A percentile compares a stretch with the other conserved stretches of the same genome.
These are phyloP conservation scores for Trichocladium antarcticum DNA, from an alignment of 495 filamentous ascomycete genomes.

Conservation along the genomic window DNA sequence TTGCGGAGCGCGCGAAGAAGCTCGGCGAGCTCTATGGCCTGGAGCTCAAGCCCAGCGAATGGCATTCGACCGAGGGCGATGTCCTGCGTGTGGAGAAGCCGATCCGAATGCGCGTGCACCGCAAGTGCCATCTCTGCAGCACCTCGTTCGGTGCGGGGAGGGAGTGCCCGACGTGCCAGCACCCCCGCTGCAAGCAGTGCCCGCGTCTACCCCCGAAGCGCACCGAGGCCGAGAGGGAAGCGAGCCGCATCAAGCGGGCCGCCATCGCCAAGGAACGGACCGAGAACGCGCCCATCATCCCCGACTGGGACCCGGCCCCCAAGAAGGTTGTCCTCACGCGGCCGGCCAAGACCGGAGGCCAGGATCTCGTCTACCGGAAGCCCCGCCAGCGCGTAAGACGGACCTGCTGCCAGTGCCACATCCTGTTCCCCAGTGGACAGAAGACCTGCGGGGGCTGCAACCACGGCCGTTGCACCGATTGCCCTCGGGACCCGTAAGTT, in stretches of 20 bases:
- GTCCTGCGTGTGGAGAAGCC: constrained; percentile 71
- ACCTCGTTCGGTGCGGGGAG: constrained; percentile 50
- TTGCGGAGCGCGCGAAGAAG: constrained; percentile 57
- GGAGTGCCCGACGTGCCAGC: constrained; percentile 59
- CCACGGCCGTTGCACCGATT: constrained; percentile 71
- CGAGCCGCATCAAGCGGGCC: constrained; percentile 33
- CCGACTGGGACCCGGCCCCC: constrained; percentile 35
- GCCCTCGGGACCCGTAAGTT: constrained; percentile 72
- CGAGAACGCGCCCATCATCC: constrained; percentile 35
- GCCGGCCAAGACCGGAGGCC: constrained; percentile 53
- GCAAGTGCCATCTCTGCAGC: constrained; percentile 67
- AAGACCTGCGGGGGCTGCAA: constrained; percentile 54
- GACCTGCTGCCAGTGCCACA: constrained; percentile 63
- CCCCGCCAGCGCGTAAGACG: constrained; percentile 61
- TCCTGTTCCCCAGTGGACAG: constrained; percentile 41
- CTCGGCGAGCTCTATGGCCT: constrained; percentile 67
- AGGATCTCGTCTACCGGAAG: constrained; percentile 57
- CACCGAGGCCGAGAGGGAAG: constrained; percentile 40
- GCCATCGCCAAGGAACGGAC: constrained; percentile 41
- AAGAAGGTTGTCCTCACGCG: constrained; percentile 44
- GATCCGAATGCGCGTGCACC: constrained; percentile 82
- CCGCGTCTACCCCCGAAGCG: constrained; percentile 57
- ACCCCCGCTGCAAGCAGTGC: constrained; percentile 70
- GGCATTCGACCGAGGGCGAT: constrained; percentile 47
- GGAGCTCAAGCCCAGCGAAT: constrained; percentile 57